Conservation (phyloP, 192 early-diverging fungal species). For the Umbelopsis sp. region DNA sequence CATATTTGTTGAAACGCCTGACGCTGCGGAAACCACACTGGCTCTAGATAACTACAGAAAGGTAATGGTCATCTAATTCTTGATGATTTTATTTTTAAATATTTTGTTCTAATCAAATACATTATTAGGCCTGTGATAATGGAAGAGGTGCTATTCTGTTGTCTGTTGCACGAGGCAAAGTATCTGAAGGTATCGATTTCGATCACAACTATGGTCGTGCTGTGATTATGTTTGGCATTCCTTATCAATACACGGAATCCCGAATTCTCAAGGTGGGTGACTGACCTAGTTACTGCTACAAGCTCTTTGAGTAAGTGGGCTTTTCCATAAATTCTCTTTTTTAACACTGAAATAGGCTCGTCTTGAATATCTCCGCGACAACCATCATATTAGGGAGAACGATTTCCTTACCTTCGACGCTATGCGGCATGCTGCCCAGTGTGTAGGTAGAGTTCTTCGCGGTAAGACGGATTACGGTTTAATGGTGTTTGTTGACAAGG, state of each 20-base stretch:
- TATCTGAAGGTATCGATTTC: constrained; percentile 99
- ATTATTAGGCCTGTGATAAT: constrained; percentile 85
- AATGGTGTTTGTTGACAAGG: constrained; percentile 99
- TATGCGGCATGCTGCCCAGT: constrained; percentile 98
- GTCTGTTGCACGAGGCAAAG: constrained; percentile 98
- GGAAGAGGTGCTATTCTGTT: constrained; percentile 96
- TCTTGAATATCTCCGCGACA: constrained; percentile 93
- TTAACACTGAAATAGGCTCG: constrained; percentile 58
- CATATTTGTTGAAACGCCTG: constrained; percentile 99
- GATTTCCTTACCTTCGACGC: constrained; percentile 99
- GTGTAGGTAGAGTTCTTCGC: constrained; percentile 94
- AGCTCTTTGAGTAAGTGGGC: neutral
- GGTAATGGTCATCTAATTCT: constrained; percentile 33
- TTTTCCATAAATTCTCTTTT: neutral
- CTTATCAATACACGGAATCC: constrained; percentile 98
- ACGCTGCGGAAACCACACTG: constrained; percentile 94
- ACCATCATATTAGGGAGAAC: constrained; percentile 93
- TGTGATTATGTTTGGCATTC: constrained; percentile 99
- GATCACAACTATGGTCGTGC: constrained; percentile 99
- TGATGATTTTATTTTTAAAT: neutral
- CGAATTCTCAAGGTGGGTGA: constrained; percentile 78
- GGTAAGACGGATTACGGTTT: constrained; percentile 99
- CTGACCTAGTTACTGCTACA: neutral
- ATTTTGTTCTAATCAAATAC: neutral
- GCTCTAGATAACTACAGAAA: constrained; percentile 94